Evolutionary conservation across 169 alveolate genomes (phyloP), one percentile per base, ranked within the genome.

Genomic region (Plasmodium blacklocki): DNA sequence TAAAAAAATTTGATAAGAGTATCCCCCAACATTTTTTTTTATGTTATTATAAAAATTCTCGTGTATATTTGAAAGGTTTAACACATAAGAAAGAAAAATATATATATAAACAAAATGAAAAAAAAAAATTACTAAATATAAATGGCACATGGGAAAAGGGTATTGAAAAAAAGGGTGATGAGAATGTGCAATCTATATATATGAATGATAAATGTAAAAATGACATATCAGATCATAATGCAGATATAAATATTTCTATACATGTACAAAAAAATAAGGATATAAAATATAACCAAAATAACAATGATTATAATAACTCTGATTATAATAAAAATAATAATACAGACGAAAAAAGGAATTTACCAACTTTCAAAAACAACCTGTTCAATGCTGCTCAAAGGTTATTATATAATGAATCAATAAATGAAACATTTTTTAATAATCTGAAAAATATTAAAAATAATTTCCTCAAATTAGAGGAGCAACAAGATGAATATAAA

Each of bases 21-120:
- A 39, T 39, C 0, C 47, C 47, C 11, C 52, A 32, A 14, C 59
- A 71, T 18, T 7, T 54, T 12, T 80, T 66, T 59, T 23, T 80
- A 23, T 49, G 83, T 23, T 80, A 47, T 47, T 80, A 80, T 80
- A 43, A 56, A 50, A 67, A 80, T 29, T 39, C 64, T 1, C 80
- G 72, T 9, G 90, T 80, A 15, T 43, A 18, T 50, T 18, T 49
- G 19, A 19, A 58, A 26, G 32, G 14, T 14, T 50, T 52, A 18
- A 19, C 68, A 26, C 6, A 32, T 4, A 12, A 32, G 21, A 49
- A 49, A 5, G 56, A 68, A 26, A 7, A 12, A 62, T 21, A n/a
- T 14, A 19, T n/a, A 62, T 19, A 68, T 1, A 23, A n/a, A 11
- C 2, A n/a, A 8, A 68, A 39, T 43, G 58, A 8, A 39, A 2